Evolutionary conservation across 2,329 filamentous ascomycete species (phyloP).

Genomic region (Septoria linicola): DNA sequence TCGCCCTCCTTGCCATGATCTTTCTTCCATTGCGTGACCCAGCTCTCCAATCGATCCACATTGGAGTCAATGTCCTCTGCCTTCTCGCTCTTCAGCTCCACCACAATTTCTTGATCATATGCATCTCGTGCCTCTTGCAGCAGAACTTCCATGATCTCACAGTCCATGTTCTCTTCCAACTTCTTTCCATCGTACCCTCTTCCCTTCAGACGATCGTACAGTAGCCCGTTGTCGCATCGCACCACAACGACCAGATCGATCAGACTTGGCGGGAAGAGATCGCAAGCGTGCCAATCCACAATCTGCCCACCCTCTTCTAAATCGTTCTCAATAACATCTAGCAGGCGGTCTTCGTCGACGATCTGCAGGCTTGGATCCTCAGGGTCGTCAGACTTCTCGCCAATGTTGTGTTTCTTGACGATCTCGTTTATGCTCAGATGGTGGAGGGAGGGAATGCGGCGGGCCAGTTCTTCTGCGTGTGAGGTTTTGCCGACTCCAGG

Average conservation of each 20-base stretch:
- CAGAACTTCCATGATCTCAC: conserved; percentile 95
- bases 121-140: conserved; percentile 84
- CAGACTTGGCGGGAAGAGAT: conserved; percentile 89
- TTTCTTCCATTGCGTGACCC: conserved; percentile 79
- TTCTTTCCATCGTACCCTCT: conserved; percentile 83
- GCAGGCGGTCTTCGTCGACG: conserved; percentile 88
- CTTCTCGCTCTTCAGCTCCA: conserved; percentile 80
- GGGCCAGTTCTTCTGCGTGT: conserved; percentile 78
- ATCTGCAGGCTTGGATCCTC: conserved; percentile 85
- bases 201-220: conserved; percentile 79
- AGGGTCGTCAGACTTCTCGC: conserved; percentile 72
- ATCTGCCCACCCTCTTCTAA: conserved; percentile 76
- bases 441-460: conserved; percentile 67
- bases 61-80: conserved; percentile 86
- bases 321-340: conserved; percentile 86
- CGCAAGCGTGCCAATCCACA: conserved; percentile 98
- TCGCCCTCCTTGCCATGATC: conserved; percentile 52
- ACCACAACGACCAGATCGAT: conserved; percentile 93
- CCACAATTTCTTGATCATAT: conserved; percentile 82
- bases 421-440: conserved; percentile 88
- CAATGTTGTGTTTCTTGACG: conserved; percentile 82
- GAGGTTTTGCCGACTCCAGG: conserved; percentile 95
- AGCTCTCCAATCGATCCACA: conserved; percentile 75
- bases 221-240: conserved; percentile 71
- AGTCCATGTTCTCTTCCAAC: conserved; percentile 92